phyloP scores from a whole-genome alignment of 2,329 filamentous ascomycete genomes.

The Allantophomopsis lycopodina region DNA sequence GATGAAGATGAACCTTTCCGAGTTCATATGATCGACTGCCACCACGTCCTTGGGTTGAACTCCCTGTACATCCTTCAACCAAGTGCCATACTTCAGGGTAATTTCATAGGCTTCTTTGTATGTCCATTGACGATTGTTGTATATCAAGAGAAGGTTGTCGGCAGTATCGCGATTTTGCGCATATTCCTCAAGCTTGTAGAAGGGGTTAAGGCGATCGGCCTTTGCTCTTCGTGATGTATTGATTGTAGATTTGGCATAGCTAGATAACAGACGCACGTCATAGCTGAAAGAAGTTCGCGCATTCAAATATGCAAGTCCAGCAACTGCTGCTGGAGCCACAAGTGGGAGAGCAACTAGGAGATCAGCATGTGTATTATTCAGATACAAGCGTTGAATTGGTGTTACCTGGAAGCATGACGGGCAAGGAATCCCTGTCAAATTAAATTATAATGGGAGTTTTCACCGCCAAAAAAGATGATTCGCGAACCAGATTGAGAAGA shows the following conservation, averaged over 20 bases:
- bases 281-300: slow-evolving; percentile 54
- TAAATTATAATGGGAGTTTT: too few species aligned
- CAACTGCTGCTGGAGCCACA: slow-evolving; percentile 46
- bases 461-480: too few species aligned
- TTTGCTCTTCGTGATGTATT: slow-evolving; percentile 32
- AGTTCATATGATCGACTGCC: slow-evolving; percentile 71
- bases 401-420: too few species aligned
- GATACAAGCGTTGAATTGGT: too few species aligned
- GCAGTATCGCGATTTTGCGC: slow-evolving; percentile 38
- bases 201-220: slow-evolving; percentile 51
- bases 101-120: slow-evolving; percentile 64
- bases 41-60: slow-evolving; percentile 64
- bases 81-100: slow-evolving; percentile 59
- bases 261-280: slow-evolving; percentile 47
- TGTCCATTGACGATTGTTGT: slow-evolving; percentile 54
- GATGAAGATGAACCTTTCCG: slow-evolving; percentile 62
- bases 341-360: slow-evolving; percentile 34
- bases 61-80: slow-evolving; percentile 50
- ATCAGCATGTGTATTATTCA: neutral
- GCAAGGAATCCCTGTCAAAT: too few species aligned
- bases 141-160: slow-evolving; percentile 48
- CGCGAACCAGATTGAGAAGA: too few species aligned
- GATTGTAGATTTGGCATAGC: slow-evolving; percentile 30
- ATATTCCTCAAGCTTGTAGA: slow-evolving; percentile 60
- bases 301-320: slow-evolving; percentile 65